Conservation (phyloP, 1,284 basidiomycete species). For the Boletellus deceptivus region DNA sequence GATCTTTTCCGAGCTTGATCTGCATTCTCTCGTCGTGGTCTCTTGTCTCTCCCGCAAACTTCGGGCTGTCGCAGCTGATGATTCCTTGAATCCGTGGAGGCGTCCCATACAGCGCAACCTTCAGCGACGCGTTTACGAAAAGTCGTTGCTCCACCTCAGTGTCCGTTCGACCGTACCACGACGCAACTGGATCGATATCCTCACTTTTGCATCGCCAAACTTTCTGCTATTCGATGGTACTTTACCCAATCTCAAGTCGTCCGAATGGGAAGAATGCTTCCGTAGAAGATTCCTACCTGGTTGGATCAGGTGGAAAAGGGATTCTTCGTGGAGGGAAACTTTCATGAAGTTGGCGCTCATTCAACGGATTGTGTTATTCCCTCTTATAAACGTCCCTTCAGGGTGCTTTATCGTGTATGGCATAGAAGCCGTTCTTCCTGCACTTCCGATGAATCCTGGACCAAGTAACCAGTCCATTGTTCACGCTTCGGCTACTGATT, state of each 20-base stretch:
- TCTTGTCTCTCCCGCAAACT: constrained; percentile 61
- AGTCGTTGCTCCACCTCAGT: constrained; percentile 53
- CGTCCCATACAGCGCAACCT: constrained; percentile 61
- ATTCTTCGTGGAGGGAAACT: constrained; percentile 55
- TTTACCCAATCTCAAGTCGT: constrained; percentile 58
- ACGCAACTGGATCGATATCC: constrained; percentile 72
- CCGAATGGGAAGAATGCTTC: constrained; percentile 73
- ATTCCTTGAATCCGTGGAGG: constrained; percentile 71
- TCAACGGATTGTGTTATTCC: neutral
- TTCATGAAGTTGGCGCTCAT: constrained; percentile 52
- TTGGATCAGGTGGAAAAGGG: constrained; percentile 67
- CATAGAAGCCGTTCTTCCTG: constrained; percentile 65
- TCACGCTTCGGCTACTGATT: constrained; percentile 2
- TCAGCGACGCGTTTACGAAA: constrained; percentile 45
- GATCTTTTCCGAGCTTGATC: constrained; percentile 63
- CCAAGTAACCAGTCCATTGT: constrained; percentile 48
- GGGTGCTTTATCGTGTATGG: constrained; percentile 59
- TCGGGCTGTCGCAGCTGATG: constrained; percentile 54
- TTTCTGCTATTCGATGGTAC: constrained; percentile 66
- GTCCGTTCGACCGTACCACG: constrained; percentile 60
- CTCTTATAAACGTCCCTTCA: constrained; percentile 27
- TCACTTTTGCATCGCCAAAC: constrained; percentile 53
- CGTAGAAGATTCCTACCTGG: constrained; percentile 66
- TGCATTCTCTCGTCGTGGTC: constrained; percentile 53
- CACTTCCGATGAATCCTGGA: constrained; percentile 79